Evolutionary conservation across 345 rosid species (phyloP).

Genomic region (Turritis glabra): DNA sequence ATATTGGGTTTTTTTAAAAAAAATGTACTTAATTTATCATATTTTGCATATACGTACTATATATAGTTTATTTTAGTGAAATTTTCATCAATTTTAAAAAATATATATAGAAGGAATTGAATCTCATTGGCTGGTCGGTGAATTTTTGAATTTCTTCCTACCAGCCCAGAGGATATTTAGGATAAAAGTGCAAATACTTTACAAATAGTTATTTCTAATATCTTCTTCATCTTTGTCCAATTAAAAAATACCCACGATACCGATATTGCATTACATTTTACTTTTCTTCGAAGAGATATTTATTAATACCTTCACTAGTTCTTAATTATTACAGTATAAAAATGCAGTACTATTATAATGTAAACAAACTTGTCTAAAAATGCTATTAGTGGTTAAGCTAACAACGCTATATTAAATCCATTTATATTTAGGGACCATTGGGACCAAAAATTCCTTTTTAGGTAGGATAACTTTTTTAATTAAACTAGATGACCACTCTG

Average conservation of each 20-base stretch:
- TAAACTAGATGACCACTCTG: not conserved
- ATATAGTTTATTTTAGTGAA: not conserved
- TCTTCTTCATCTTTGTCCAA: not conserved
- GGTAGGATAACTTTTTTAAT: not conserved
- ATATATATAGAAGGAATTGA: not conserved
- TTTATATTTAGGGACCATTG: slow-evolving; percentile 13
- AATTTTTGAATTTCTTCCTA: not conserved
- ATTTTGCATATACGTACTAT: too few species aligned
- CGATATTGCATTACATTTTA: not conserved
- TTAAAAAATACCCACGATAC: not conserved
- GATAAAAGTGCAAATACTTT: slow-evolving; percentile 13
- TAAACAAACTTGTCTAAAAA: not conserved
- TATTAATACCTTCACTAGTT: not conserved
- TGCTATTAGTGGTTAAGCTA: slow-evolving; percentile 15
- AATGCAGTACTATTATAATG: not conserved
- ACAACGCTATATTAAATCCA: not conserved
- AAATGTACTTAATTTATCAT: too few species aligned
- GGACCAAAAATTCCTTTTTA: not conserved
- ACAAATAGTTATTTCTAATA: not conserved
- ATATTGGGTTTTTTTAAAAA: too few species aligned
- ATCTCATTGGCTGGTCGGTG: slow-evolving; percentile 29
- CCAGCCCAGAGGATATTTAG: not conserved
- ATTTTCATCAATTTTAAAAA: not conserved
- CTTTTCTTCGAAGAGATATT: not conserved
- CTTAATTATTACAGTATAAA: not conserved